These are phyloP conservation scores for Boletus semigastroideus DNA, from an alignment of 1,284 basidiomycete genomes.

Conservation along the genomic window DNA sequence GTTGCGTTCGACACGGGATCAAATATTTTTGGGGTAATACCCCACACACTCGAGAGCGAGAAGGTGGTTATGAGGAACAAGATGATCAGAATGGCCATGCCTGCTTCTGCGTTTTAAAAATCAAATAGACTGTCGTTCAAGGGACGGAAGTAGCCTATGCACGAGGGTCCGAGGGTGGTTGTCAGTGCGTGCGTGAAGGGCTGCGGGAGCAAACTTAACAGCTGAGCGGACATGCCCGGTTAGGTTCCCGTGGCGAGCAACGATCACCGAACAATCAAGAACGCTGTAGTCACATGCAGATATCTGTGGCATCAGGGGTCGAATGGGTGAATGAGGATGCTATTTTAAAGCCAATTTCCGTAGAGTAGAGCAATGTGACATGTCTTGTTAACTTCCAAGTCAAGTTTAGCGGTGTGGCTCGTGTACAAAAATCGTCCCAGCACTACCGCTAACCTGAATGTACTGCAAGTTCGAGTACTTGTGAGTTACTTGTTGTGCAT, in stretches of 20 bases:
- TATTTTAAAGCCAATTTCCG: too few species aligned
- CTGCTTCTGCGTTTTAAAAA: not conserved
- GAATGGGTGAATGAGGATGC: too few species aligned
- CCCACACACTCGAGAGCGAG: conserved; percentile 5
- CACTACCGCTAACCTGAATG: too few species aligned
- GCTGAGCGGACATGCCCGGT: conserved; percentile 7
- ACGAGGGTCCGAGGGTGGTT: not conserved
- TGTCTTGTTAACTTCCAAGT: too few species aligned
- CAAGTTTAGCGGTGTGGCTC: too few species aligned
- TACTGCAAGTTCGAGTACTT: too few species aligned
- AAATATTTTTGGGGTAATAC: conserved; percentile 7
- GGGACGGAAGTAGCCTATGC: not conserved
- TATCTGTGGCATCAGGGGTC: too few species aligned
- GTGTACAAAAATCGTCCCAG: too few species aligned
- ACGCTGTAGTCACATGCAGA: not conserved
- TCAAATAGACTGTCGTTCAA: not conserved
- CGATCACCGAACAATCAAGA: not conserved
- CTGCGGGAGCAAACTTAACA: not conserved
- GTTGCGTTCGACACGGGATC: conserved; percentile 10
- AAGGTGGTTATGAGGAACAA: not conserved
- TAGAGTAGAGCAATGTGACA: too few species aligned
- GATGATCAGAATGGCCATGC: conserved; percentile 8
- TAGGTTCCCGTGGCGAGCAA: not conserved
- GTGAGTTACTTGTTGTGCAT: too few species aligned
- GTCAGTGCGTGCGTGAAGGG: not conserved